Percentiles rank a stretch among this genome's conserved stretches.
Evolutionary conservation across 768 basidiomycete species (phyloP).

Genomic region (Rhizopogon roseolus): DNA sequence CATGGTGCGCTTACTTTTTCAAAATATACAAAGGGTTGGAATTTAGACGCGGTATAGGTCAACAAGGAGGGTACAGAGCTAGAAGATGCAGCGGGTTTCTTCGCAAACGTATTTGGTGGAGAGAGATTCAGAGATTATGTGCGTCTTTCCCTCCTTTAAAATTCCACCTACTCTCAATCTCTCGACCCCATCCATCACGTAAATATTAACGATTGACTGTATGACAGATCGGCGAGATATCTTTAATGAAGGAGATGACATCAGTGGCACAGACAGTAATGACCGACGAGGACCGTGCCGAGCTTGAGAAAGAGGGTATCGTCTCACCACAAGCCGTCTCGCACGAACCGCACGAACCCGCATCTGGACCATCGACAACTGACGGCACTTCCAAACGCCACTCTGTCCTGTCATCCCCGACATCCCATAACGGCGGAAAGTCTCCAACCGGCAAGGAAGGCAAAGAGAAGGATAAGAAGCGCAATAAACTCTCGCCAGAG

Average conservation of each 20-base stretch:
- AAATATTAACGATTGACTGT: no score
- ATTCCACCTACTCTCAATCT: neutral
- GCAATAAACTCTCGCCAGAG: constrained; percentile 65
- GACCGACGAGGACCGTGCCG: constrained; percentile 89
- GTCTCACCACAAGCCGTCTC: constrained; percentile 14
- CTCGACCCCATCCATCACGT: neutral
- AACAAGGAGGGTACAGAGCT: constrained; percentile 81
- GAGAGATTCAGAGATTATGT: constrained; percentile 89
- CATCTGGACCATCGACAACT: constrained; percentile 8
- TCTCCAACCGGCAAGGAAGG: constrained; percentile 19
- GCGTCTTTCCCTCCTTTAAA: constrained; percentile 27
- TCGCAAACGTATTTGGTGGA: constrained; percentile 93
- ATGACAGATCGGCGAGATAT: constrained; percentile 89
- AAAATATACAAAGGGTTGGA: neutral
- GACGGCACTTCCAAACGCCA: constrained; percentile 16
- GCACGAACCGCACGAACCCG: constrained; percentile 7
- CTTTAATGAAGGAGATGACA: constrained; percentile 91
- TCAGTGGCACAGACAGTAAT: constrained; percentile 81
- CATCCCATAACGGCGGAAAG: constrained; percentile 16
- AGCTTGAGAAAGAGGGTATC: constrained; percentile 70
- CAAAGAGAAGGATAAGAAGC: constrained; percentile 40
- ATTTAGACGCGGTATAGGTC: constrained; percentile 32
- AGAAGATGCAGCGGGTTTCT: constrained; percentile 93
- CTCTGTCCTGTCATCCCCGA: constrained; percentile 8
- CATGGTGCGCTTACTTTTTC: constrained; percentile 48